Conservation (phyloP, 202 grass and related monocot genomes). For the Dendrocalamus latiflorus region DNA sequence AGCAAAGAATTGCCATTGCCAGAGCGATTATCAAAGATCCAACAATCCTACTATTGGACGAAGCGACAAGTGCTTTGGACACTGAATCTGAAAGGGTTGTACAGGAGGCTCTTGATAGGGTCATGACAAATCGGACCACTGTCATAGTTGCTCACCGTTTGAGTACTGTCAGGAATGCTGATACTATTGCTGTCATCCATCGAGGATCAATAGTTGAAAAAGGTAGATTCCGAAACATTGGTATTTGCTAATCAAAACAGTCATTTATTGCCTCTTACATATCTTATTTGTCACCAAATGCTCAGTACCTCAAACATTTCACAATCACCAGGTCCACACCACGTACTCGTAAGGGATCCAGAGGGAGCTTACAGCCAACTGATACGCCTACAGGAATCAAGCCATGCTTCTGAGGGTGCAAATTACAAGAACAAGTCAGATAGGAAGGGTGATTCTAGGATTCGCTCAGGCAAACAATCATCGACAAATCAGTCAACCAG, state of each 20-base stretch:
- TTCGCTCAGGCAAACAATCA: conserved; percentile 52
- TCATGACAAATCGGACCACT: conserved; percentile 78
- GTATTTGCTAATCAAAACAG: too few relatives aligned
- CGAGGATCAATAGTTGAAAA: conserved; percentile 74
- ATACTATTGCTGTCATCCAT: conserved; percentile 76
- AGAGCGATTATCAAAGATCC: conserved; percentile 93
- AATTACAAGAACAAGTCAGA: conserved; percentile 54
- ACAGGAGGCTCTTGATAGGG: conserved; percentile 81
- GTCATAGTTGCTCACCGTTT: conserved; percentile 81
- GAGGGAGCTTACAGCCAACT: conserved; percentile 82
- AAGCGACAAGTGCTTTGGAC: conserved; percentile 88
- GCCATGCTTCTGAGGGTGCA: too few relatives aligned
- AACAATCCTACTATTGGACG: conserved; percentile 78
- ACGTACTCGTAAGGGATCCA: conserved; percentile 62
- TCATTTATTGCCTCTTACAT: too few relatives aligned
- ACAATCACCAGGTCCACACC: conserved; percentile 56
- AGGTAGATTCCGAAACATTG: too few relatives aligned
- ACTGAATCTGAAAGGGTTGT: conserved; percentile 76
- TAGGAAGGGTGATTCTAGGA: conserved; percentile 28
- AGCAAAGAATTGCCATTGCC: conserved; percentile 93
- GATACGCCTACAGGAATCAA: conserved; percentile 79
- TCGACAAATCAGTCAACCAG: conserved; percentile 53
- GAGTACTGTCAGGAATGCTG: conserved; percentile 82
- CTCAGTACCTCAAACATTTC: conserved; percentile 28
- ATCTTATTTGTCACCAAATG: too few relatives aligned